Percentiles rank a stretch among this genome's conserved stretches.
Evolutionary conservation across 2,329 filamentous ascomycete genomes (phyloP).

Genomic region (Fonsecaea multimorphosa): DNA sequence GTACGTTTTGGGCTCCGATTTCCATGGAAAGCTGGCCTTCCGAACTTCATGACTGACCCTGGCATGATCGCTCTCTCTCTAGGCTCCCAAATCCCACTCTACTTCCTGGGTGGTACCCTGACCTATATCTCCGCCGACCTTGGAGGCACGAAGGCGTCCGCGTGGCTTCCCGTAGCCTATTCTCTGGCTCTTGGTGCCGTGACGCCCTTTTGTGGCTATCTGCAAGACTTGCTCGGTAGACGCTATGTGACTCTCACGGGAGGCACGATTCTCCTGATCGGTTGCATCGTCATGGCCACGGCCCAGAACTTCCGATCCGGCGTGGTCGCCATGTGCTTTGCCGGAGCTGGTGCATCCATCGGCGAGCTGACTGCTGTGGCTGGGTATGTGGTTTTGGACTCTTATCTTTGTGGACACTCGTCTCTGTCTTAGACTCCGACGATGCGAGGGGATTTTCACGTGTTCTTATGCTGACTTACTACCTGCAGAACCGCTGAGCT

Average conservation of each 20-base stretch:
- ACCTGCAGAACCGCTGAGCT: conserved; percentile 23
- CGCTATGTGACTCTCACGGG: conserved; percentile 26
- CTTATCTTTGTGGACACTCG: background rate
- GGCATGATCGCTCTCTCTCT: too few species aligned
- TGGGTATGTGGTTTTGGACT: conserved; percentile 1
- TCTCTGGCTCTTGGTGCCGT: conserved; percentile 21
- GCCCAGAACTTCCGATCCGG: conserved; percentile 12
- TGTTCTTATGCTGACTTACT: background rate
- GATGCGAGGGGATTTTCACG: background rate
- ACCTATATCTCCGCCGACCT: conserved; percentile 19
- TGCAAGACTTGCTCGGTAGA: conserved; percentile 26
- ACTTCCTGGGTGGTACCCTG: conserved; percentile 21
- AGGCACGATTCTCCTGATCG: conserved; percentile 15
- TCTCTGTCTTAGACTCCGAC: background rate
- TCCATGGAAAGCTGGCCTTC: too few species aligned
- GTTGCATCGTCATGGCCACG: conserved; percentile 23
- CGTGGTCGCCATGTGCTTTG: conserved; percentile 17
- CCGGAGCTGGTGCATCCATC: conserved; percentile 24
- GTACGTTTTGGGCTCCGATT: background rate
- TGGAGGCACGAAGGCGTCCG: conserved; percentile 3
- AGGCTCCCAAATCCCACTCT: conserved; percentile 30
- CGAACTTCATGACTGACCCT: too few species aligned
- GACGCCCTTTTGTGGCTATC: conserved; percentile 27
- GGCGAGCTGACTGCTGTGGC: conserved; percentile 26
- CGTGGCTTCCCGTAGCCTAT: conserved; percentile 24